phyloP scores from a whole-genome alignment of 176 grass and related monocot genomes.

The Poa annua region DNA sequence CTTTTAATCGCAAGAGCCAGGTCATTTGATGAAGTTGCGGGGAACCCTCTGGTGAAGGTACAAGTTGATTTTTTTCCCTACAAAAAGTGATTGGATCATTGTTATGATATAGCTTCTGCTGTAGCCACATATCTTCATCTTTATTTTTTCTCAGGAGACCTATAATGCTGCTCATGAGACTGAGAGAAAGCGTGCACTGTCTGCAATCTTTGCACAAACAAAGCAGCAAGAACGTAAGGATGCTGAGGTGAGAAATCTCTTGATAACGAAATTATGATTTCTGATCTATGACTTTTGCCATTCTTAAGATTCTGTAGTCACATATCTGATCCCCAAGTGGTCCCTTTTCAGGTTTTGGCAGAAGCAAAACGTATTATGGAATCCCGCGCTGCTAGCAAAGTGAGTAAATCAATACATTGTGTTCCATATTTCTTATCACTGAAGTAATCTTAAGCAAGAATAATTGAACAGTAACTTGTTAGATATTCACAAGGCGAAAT shows the following conservation, averaged over 20 bases:
- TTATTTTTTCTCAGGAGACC: conserved; percentile 56
- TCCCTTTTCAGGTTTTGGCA: conserved; percentile 71
- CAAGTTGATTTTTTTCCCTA: conserved; percentile 26
- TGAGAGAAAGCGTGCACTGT: conserved; percentile 90
- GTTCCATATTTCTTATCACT: conserved; percentile 24
- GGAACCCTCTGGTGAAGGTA: conserved; percentile 87
- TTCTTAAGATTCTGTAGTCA: conserved; percentile 17
- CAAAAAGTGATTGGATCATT: conserved; percentile 27
- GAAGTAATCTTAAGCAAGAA: conserved; percentile 21
- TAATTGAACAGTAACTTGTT: conserved; percentile 16
- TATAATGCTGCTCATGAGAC: conserved; percentile 82
- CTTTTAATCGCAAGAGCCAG: conserved; percentile 84
- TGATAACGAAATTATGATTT: neutral
- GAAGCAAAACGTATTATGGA: conserved; percentile 97
- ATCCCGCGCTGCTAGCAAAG: conserved; percentile 82
- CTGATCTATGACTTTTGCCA: conserved; percentile 25
- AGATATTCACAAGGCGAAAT: neutral
- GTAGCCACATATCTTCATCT: conserved; percentile 10
- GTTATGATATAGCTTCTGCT: conserved; percentile 31
- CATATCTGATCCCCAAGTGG: conserved; percentile 18
- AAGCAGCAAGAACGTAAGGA: conserved; percentile 91
- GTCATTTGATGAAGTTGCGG: conserved; percentile 81
- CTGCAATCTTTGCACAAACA: conserved; percentile 76
- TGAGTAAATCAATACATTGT: conserved; percentile 47
- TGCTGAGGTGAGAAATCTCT: conserved; percentile 62